Base-by-base conservation (phyloP, 805 yeast genomes). In the Hanseniaspora occidentalis region DNA sequence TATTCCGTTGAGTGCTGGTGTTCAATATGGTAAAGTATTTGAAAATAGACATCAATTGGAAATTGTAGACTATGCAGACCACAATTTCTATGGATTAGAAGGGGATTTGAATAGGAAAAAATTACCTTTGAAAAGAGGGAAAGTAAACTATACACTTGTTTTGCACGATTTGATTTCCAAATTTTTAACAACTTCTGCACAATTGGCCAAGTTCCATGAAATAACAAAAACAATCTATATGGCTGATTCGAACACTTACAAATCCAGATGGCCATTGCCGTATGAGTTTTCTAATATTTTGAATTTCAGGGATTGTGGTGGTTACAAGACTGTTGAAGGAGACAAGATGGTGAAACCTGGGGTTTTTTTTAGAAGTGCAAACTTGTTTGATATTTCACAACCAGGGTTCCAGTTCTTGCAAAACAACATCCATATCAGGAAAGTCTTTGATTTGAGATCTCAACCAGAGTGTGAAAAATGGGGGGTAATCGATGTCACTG, bases 271-370 rank as follows among this genome's bases (percentile, higher is more conserved):
- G 54, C 52, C 54, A 4, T 46, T 52, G 16, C 52, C 55, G 4
- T 42, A 44, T 36, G 39, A 40, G 2, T 47, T 46, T 24, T 52
- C 57, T 2, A 45, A 48, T 6, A 71, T 83, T 17, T 57, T 70
- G 31, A 84, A 84, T 50, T 79, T 83, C 50, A 66, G 95, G 46
- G 95, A 85, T 51, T 53, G 79, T 42, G 95, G 95, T 1, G 95
- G 94, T 11, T 84, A 80, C 54, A 60, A 57, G 40, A 59, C 75
- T 0, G 46, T 47, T 7, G 54, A 57, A 18, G 57, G 56, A 8
- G 58, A 53, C 2, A 44, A 54, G 5, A 70, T 52, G 48, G 81
- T 79, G 4, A 70, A 66, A 47, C 67, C 77, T 2, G 73, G 77
- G 9, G 38, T 69, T 6, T 50, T 77, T 13, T 85, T 60, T 56